Evolutionary conservation across 805 yeast genomes (phyloP).

Genomic region (Wickerhamiella vanderwaltii): DNA sequence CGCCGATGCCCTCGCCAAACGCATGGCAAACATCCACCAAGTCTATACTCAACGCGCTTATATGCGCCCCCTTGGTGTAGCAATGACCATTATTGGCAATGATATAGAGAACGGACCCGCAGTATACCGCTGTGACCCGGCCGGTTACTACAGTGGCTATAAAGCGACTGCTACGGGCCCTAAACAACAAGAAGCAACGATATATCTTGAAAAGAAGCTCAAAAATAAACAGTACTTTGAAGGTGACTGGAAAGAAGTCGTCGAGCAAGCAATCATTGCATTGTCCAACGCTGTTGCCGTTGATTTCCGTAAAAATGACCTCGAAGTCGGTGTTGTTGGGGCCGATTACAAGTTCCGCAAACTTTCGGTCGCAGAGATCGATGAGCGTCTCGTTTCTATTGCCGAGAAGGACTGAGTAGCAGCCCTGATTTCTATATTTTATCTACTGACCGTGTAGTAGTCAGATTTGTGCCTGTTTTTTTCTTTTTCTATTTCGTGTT

Average conservation of each 20-base stretch:
- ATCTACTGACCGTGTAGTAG: no score
- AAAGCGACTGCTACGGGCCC: conserved; percentile 94
- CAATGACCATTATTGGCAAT: conserved; percentile 73
- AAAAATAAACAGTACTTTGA: conserved; percentile 57
- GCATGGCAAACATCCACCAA: conserved; percentile 93
- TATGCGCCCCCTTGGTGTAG: conserved; percentile 96
- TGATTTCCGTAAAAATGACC: conserved; percentile 85
- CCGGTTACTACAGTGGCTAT: conserved; percentile 86
- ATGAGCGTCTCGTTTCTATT: conserved; percentile 82
- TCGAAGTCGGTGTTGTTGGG: conserved; percentile 85
- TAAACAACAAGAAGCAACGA: conserved; percentile 89
- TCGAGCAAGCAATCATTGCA: conserved; percentile 78
- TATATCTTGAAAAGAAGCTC: conserved; percentile 78
- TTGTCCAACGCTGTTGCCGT: conserved; percentile 79
- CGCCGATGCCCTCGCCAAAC: conserved; percentile 77
- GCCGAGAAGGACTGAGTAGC: conserved; percentile 98
- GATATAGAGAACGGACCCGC: conserved; percentile 88
- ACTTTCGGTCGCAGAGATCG: conserved; percentile 77
- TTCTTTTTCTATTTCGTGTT: no score
- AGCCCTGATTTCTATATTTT: no score
- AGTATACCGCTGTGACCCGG: conserved; percentile 90
- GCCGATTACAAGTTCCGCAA: conserved; percentile 50
- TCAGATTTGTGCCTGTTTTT: no score
- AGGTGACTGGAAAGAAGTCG: conserved; percentile 82
- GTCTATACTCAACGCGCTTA: conserved; percentile 95